Evolutionary conservation across 208 protist genomes (phyloP), one percentile per base, ranked within the genome.

Genomic region (Hexamita inflata): DNA sequence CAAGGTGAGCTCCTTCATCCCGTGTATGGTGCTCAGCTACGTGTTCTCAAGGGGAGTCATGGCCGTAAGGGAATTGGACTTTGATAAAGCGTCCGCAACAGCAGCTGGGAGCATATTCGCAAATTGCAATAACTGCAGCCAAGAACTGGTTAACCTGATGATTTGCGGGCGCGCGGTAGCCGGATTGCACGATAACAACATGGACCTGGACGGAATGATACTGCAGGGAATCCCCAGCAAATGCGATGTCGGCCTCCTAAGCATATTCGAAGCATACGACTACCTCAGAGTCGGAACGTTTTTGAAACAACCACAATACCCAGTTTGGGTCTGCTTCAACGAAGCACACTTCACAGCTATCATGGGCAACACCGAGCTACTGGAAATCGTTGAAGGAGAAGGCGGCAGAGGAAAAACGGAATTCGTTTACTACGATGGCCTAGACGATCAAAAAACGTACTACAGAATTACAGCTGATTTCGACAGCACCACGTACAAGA

Each of bases 311-410:
- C 13, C 29, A 2, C 4, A n/a, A n/a, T 62, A 13, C 30, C 59
- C 59, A 2, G 26, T 62, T 35, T 62, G 59, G 59, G 59, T 62
- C 13, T 62, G 59, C 59, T 62, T 62, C 26, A 62, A 62, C 30
- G 59, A 62, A 35, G 59, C 59, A n/a, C 59, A 62, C 26, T 62
- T 32, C 26, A 62, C 59, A 62, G 59, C 29, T 35, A 7, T 62
- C 26, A 13, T 62, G 4, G 4, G 45, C 19, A 24, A 53, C 11
- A 53, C 4, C 11, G 4, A 19, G 45, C 4, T 24, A 53, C 4
- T 19, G 11, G 19, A 19, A 53, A 53, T 24, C 19, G 4, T 53
- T 4, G 45, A 53, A 53, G n/a, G n/a, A n/a, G n/a, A n/a, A n/a
- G n/a, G n/a, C n/a, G n/a, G n/a, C n/a, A 53, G 45, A 24, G 45